A percentile compares a stretch with the other conserved stretches of the same genome.
phyloP scores from a whole-genome alignment of 2,329 filamentous ascomycete genomes.

The Monilinia fructicola region DNA sequence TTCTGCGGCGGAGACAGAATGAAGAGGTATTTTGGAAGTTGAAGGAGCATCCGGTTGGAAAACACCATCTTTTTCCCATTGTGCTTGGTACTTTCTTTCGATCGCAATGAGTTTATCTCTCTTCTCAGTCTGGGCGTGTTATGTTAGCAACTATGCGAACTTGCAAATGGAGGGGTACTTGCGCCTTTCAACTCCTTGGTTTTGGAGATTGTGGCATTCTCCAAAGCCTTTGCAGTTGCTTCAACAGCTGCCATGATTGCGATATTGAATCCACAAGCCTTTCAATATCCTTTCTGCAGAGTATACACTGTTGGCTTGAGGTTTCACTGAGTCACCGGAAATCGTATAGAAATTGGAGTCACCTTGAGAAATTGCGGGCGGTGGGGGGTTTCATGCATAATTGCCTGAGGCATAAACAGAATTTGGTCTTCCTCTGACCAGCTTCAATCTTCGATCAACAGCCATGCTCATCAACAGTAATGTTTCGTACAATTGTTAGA shows the following conservation, averaged over 20 bases:
- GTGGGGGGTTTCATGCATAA: slow-evolving; percentile 26
- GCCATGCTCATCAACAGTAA: slow-evolving; percentile 36
- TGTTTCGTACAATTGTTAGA: slow-evolving; percentile 51
- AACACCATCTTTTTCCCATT: slow-evolving; percentile 74
- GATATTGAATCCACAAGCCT: slow-evolving; percentile 12
- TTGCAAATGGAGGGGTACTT: slow-evolving; percentile 39
- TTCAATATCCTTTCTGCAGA: slow-evolving; percentile 22
- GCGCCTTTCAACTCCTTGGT: slow-evolving; percentile 61
- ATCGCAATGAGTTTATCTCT: slow-evolving; percentile 76
- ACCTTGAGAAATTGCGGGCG: slow-evolving; percentile 20
- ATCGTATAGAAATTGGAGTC: slow-evolving; percentile 22
- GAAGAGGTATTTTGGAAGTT: slow-evolving; percentile 71
- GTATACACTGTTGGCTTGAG: slow-evolving; percentile 9
- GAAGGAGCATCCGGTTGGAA: slow-evolving; percentile 88
- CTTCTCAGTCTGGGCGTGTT: slow-evolving; percentile 70
- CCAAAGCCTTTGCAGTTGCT: slow-evolving; percentile 47
- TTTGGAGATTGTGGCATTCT: slow-evolving; percentile 54
- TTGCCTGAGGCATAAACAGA: slow-evolving; percentile 26
- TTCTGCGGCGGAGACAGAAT: slow-evolving; percentile 70
- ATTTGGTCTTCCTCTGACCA: not conserved
- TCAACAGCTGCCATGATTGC: slow-evolving; percentile 48
- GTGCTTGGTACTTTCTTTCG: slow-evolving; percentile 89
- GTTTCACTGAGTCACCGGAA: slow-evolving; percentile 28
- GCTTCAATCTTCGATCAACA: slow-evolving; percentile 17
- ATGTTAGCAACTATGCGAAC: slow-evolving; percentile 31